Conservation (phyloP, 1,139 yeast genomes). For the Zygoascus sp. region DNA sequence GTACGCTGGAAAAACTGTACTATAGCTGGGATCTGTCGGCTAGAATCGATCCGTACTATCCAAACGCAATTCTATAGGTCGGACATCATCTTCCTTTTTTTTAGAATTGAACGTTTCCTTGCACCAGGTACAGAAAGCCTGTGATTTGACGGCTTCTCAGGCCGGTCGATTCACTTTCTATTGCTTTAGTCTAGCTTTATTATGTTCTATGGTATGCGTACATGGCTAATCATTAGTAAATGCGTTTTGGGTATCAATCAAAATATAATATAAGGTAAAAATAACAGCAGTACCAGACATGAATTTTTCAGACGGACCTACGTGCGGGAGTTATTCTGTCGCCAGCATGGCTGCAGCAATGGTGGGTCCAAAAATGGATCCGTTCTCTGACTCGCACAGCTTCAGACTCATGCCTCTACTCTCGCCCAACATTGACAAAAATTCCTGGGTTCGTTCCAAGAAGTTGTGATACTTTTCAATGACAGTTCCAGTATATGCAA, state of each 20-base stretch:
- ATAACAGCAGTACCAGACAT: no score
- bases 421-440: conserved; percentile 26
- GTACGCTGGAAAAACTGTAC: no score
- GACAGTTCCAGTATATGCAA: conserved; percentile 87
- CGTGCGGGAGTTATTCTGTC: neutral
- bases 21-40: no score
- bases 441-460: conserved; percentile 43
- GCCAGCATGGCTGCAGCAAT: conserved; percentile 32
- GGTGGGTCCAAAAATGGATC: conserved; percentile 33
- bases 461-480: conserved; percentile 84
- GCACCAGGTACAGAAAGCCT: neutral
- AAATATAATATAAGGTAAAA: neutral
- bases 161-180: no score
- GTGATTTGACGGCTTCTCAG: no score
- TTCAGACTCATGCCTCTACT: conserved; percentile 21
- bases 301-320: no score
- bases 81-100: no score
- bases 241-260: neutral
- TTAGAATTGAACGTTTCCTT: no score
- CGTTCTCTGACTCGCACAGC: conserved; percentile 27
- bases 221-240: neutral
- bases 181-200: neutral
- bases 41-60: no score
- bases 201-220: neutral
- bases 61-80: no score